Evolutionary conservation across 306 rosid species (phyloP).

Genomic region (Quercus glauca): DNA sequence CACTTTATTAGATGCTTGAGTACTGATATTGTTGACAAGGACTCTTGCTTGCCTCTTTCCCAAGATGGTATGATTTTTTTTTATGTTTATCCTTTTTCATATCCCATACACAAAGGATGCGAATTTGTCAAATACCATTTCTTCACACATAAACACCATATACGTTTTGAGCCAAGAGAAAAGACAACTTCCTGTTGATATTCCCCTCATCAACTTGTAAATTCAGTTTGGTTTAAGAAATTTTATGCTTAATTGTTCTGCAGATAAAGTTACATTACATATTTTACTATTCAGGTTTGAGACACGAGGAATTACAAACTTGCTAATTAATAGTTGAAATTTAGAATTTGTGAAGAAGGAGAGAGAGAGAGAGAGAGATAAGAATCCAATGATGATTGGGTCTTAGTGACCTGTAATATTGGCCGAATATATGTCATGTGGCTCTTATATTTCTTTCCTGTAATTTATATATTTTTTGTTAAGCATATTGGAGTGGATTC

Average conservation of each 20-base stretch:
- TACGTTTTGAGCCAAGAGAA: not conserved
- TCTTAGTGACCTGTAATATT: not conserved
- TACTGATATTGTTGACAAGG: not conserved
- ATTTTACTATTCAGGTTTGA: not conserved
- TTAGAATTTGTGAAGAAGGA: not conserved
- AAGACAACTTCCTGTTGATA: slow-evolving; percentile 1
- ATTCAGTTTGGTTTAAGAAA: not conserved
- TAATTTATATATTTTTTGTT: not conserved
- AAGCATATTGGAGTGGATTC: not conserved
- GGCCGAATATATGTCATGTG: not conserved
- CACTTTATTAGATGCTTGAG: not conserved
- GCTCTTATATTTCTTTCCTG: not conserved
- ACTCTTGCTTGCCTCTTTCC: not conserved
- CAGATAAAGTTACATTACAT: not conserved
- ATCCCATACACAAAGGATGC: slow-evolving; percentile 2
- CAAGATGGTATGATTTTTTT: not conserved
- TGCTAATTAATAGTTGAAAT: not conserved
- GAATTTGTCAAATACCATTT: slow-evolving; percentile 10
- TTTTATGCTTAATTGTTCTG: not conserved
- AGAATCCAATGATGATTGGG: not conserved
- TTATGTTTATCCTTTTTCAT: not conserved
- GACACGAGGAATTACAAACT: not conserved
- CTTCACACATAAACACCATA: slow-evolving; percentile 6
- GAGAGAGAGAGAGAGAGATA: too few species aligned
- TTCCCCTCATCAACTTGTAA: not conserved